Base-by-base conservation (phyloP, 306 rosid genomes). In the Cicer bijugum region DNA sequence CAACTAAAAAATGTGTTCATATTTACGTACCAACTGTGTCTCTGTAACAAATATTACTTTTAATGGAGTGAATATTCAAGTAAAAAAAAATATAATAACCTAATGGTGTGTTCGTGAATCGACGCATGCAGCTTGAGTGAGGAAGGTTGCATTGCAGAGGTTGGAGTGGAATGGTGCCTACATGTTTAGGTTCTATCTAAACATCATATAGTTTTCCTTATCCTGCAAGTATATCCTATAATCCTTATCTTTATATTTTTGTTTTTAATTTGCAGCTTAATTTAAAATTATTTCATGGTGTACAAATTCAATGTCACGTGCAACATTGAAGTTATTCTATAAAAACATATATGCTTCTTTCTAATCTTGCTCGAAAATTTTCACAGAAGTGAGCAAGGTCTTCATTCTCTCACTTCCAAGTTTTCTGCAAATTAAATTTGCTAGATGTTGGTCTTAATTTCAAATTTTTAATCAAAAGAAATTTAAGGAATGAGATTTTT, bases 171-270 rank as follows among this genome's bases (percentile, higher is more conserved):
- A 69, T 4, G n/a, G 20, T 20, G 50, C 12, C 16, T 33, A 12
- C 53, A 10, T 5, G 39, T 53, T 71, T 71, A 39, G 65, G 75
- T 40, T 53, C 6, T 6, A 52, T 70, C 1, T 39, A 20, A 39
- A 55, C 72, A 56, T 33, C 66, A 75, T 6, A 8, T 40, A 74
- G 48, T 74, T 62, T 42, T 12, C 16, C 66, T 51, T 19, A 39
- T 64, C 14, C 79, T 44, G 51, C 53, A 64, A 75, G 55, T 50
- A 28, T 39, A 48, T 28, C 66, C 66, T 40, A 20, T 1, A 43
- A 57, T 57, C 76, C 76, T 72, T 16, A 14, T 3, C 59, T 66
- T 15, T 3, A 9, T 23, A 45, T 58, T 14, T 15, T 52, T 8
- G 15, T 52, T 42, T 20, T 20, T 20, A 20, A 7, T 19, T 38